Percentiles rank a stretch among this genome's conserved stretches.
Evolutionary conservation across 2,329 filamentous ascomycete species (phyloP).

Genomic region (Cladophialophora carrionii): DNA sequence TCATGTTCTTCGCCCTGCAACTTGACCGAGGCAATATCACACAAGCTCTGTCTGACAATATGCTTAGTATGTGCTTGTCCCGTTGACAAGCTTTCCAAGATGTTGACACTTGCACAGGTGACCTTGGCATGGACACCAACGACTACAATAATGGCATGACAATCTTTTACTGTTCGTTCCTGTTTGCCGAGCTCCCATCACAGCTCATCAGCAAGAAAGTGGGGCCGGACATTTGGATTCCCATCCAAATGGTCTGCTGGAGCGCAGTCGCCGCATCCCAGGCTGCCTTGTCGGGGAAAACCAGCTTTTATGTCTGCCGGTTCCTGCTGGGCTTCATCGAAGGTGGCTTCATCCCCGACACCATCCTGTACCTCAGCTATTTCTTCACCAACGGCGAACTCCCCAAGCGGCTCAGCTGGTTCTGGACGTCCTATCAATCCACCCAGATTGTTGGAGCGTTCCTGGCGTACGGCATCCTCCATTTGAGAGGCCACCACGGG

Average conservation of each 20-base stretch:
- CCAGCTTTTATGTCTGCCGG: constrained; percentile 46
- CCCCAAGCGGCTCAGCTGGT: constrained; percentile 67
- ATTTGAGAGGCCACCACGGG: constrained; percentile 42
- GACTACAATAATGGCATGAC: constrained; percentile 60
- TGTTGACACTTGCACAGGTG: constrained; percentile 45
- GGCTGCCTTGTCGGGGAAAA: constrained; percentile 50
- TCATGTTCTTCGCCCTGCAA: constrained; percentile 63
- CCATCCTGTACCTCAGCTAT: constrained; percentile 52
- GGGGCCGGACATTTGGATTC: constrained; percentile 60
- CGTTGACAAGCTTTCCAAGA: background rate
- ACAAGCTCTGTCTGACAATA: constrained; percentile 59
- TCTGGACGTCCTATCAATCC: constrained; percentile 66
- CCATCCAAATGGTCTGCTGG: constrained; percentile 58
- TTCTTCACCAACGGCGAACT: constrained; percentile 75
- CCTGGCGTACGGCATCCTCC: constrained; percentile 39
- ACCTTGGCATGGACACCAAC: constrained; percentile 45
- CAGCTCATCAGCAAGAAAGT: constrained; percentile 61
- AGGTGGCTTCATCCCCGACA: constrained; percentile 59
- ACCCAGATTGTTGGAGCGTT: constrained; percentile 37
- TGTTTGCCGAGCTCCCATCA: constrained; percentile 60
- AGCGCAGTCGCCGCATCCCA: constrained; percentile 54
- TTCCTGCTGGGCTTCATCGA: constrained; percentile 52
- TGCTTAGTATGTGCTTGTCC: constrained; percentile 46
- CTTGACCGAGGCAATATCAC: constrained; percentile 58
- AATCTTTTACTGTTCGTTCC: constrained; percentile 59